Evolutionary conservation across 768 basidiomycete species (phyloP), one percentile per base, ranked within the genome.

Genomic region (Termitomyces heimii): DNA sequence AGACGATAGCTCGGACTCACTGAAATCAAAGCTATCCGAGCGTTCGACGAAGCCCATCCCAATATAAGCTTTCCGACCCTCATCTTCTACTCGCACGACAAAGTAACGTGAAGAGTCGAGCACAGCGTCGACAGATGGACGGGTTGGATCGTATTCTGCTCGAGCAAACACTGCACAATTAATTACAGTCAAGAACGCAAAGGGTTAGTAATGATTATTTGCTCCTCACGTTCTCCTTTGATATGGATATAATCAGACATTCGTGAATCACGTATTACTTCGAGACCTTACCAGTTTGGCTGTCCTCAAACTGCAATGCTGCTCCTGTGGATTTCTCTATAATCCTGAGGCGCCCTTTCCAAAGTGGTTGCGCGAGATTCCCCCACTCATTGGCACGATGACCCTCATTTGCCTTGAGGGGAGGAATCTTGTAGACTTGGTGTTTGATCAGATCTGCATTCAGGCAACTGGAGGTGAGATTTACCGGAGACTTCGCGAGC

Each of bases 21-120:
- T 92, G 73, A 94, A 94, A 70, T 94, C 93, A 69, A 94, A 94
- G 61, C 91, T 89, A 63, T 94, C 92, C 8, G 90, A 80, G 24
- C 93, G 81, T 67, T 95, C 94, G 22, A 82, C 81, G 69, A 94
- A 98, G 16, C 94, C 94, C 81, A 97, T 87, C 5, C 94, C 94
- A 56, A 98, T 92, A 66, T 92, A 94, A 1, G 95, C 94, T 68
- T 91, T 89, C 70, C 82, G 85, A 22, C 92, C 92, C 16, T 76
- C 78, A 63, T 95, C 94, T 69, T 97, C 94, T 2, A 97, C 89
- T 54, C 92, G 81, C 42, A 97, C 77, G 16, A 96, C 94, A 67
- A 98, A 98, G 69, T 98, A 98, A 48, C 94, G 84, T 12, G 94
- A 95, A 1, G 93, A 95, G 69, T 98, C 94, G 28, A 97, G 78